Base-by-base conservation (phyloP, 768 basidiomycete genomes). In the Boletus sp. region DNA sequence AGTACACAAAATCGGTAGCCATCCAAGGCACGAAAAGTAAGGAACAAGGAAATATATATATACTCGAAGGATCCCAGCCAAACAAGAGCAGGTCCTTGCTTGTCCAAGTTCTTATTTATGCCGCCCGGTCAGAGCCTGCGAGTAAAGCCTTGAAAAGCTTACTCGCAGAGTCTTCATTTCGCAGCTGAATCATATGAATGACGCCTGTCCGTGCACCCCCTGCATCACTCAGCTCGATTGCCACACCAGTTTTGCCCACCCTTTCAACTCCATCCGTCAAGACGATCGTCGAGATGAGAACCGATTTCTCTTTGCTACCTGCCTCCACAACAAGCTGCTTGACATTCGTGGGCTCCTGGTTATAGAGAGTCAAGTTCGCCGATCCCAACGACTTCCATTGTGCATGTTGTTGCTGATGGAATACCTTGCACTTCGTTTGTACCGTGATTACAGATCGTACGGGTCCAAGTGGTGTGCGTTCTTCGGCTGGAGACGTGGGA, bases 211-310 rank as follows among this genome's bases (percentile, higher is more conserved):
- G 83, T 48, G 83, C 72, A n/a, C 97, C 97, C 55, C 86, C 80
- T 1, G 71, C 61, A 76, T 95, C 92, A 72, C 92, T 94, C 50
- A 99, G 75, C 73, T 98, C 96, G 60, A 99, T 88, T 45, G 97
- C 97, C 40, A 99, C 89, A 14, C 97, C 97, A 3, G 96, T 98
- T 76, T 96, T 98, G 20, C 92, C 97, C n/a, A 99, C 96, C 46
- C 96, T 81, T 75, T 99, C 97, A 29, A 98, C 96, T 8, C 95
- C 97, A 70, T 98, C 95, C 5, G 88, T 92, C 50, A 98, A 77
- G 32, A 99, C 92, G 59, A 98, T 97, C 7, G 97, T 98, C 41
- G 93, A 96, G 60, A 99, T 94, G 41, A 98, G 72, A 62, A 93
- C 78, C 5, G 85, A 78, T 64, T 86, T 87, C 54, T 85, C 82